Conservation (phyloP, 495 filamentous ascomycete genomes). For the Penicillium angulare region DNA sequence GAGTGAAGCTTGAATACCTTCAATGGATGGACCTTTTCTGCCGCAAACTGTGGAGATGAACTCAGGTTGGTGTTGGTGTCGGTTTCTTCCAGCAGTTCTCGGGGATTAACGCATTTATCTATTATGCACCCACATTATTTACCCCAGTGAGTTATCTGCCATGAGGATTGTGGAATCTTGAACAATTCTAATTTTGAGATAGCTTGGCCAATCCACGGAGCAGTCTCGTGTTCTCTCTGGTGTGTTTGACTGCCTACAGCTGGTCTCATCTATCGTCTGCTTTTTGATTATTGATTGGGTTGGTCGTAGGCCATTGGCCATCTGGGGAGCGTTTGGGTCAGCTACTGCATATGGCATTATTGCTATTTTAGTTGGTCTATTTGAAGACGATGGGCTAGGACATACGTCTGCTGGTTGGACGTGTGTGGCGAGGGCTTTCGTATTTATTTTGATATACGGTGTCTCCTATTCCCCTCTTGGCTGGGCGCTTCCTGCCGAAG, state of each 20-base stretch:
- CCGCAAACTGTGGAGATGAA: not conserved
- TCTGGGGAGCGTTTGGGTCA: slow-evolving; percentile 31
- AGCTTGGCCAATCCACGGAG: not conserved
- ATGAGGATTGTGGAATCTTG: slow-evolving; percentile 26
- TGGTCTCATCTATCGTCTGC: not conserved
- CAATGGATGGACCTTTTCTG: slow-evolving; percentile 2
- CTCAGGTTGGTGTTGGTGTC: not conserved
- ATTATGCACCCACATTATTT: slow-evolving; percentile 78
- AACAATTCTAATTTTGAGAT: not conserved
- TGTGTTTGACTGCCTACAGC: not conserved
- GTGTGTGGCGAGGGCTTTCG: slow-evolving; percentile 64
- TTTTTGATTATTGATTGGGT: slow-evolving; percentile 1
- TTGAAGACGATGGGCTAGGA: slow-evolving; percentile 53
- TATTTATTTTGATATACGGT: slow-evolving; percentile 71
- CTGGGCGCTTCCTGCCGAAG: slow-evolving; percentile 43
- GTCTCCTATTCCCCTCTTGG: slow-evolving; percentile 45
- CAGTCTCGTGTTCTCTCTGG: not conserved
- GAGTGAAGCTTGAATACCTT: not conserved
- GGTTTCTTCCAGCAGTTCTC: slow-evolving; percentile 75
- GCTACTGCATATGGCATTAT: slow-evolving; percentile 69
- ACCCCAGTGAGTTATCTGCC: slow-evolving; percentile 64
- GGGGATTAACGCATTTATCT: slow-evolving; percentile 53
- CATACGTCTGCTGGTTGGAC: slow-evolving; percentile 66
- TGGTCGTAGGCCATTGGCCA: slow-evolving; percentile 6
- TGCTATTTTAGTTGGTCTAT: slow-evolving; percentile 61